Conservation (phyloP, 257 asterid species). For the Gentiana straminea region DNA sequence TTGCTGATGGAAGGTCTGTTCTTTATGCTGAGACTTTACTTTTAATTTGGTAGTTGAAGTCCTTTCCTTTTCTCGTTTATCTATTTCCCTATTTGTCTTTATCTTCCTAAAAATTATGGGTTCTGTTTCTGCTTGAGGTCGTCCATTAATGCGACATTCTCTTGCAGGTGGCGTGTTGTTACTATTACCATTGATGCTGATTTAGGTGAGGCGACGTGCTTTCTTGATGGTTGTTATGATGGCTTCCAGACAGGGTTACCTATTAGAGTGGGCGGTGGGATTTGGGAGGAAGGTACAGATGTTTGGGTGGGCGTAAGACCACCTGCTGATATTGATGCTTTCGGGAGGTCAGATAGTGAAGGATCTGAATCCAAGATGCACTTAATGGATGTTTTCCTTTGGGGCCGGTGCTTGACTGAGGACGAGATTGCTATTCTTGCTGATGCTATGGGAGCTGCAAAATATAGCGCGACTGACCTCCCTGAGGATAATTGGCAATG, state of each 20-base stretch:
- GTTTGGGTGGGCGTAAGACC: conserved; percentile 91
- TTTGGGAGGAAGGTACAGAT: conserved; percentile 94
- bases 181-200: conserved; percentile 88
- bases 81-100: background rate
- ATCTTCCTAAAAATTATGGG: background rate
- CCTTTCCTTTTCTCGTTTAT: background rate
- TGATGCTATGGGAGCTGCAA: conserved; percentile 62
- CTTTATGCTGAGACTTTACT: conserved; percentile 4
- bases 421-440: conserved; percentile 90
- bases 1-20: conserved; percentile 92
- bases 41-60: background rate
- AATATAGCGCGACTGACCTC: conserved; percentile 57
- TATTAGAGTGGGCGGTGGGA: conserved; percentile 54
- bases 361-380: conserved; percentile 94
- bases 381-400: conserved; percentile 90
- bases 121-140: conserved; percentile 2
- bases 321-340: conserved; percentile 88
- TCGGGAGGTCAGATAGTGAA: conserved; percentile 98
- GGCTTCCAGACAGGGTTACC: conserved; percentile 88
- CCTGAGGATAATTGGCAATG: conserved; percentile 97
- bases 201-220: conserved; percentile 94
- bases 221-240: conserved; percentile 87
- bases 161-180: conserved; percentile 90
- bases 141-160: background rate
- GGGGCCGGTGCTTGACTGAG: conserved; percentile 96